Conservation (phyloP, 2,329 filamentous ascomycete genomes). For the Penicillium sp. region DNA sequence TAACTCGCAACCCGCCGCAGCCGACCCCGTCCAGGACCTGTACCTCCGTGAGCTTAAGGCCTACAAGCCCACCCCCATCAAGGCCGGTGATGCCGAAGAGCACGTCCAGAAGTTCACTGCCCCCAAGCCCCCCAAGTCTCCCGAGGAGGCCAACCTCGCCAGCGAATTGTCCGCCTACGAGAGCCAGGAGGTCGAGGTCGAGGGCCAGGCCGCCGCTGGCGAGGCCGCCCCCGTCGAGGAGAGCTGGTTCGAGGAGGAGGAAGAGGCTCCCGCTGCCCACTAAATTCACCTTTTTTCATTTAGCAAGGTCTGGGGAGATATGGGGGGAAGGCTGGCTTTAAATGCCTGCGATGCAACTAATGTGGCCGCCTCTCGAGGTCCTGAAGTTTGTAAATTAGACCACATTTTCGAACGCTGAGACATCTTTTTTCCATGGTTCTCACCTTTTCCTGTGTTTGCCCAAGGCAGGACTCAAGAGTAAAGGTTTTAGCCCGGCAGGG, state of each 20-base stretch:
- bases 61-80: slow-evolving; percentile 84
- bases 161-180: slow-evolving; percentile 93
- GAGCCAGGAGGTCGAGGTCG: slow-evolving; percentile 87
- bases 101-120: slow-evolving; percentile 84
- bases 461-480: background rate
- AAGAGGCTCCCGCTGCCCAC: slow-evolving; percentile 48
- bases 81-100: slow-evolving; percentile 82
- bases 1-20: slow-evolving; percentile 50
- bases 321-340: slow-evolving; percentile 23
- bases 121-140: slow-evolving; percentile 79
- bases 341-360: slow-evolving; percentile 20
- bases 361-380: slow-evolving; percentile 25
- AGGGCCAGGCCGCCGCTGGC: slow-evolving; percentile 70
- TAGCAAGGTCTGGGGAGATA: slow-evolving; percentile 30
- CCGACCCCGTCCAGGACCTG: slow-evolving; percentile 95
- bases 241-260: slow-evolving; percentile 81
- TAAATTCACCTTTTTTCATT: slow-evolving; percentile 32
- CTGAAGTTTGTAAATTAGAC: slow-evolving; percentile 31
- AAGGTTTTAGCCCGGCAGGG: background rate
- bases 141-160: slow-evolving; percentile 91
- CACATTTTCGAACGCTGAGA: slow-evolving; percentile 24
- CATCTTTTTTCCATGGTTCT: slow-evolving; percentile 18
- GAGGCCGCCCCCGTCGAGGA: slow-evolving; percentile 62
- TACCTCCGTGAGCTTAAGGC: slow-evolving; percentile 94
- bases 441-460: background rate